phyloP scores from a whole-genome alignment of 805 yeast genomes.

The Yarrowia sp. region DNA sequence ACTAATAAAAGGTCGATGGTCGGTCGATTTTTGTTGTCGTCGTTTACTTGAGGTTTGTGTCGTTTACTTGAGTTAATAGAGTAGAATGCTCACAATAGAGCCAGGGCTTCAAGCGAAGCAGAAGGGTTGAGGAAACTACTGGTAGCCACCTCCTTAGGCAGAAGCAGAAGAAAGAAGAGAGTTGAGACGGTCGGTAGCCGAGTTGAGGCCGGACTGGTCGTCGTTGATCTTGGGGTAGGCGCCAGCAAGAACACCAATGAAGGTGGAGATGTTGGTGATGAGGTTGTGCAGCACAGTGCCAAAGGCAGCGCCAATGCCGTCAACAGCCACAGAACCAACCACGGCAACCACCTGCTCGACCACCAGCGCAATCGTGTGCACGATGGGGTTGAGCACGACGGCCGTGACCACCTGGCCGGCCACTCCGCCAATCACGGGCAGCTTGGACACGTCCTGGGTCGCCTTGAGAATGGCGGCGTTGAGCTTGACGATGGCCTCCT shows the following conservation, averaged over 20 bases:
- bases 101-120: constrained; percentile 9
- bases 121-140: background rate
- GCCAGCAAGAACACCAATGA: constrained; percentile 14
- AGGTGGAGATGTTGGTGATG: constrained; percentile 29
- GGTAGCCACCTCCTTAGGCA: background rate
- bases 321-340: constrained; percentile 5
- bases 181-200: constrained; percentile 10
- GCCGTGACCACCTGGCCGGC: constrained; percentile 34
- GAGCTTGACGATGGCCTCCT: constrained; percentile 21
- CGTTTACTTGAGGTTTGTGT: too few relatives aligned
- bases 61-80: background rate
- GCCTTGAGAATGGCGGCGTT: constrained; percentile 25
- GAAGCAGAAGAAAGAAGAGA: constrained; percentile 9
- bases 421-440: constrained; percentile 18
- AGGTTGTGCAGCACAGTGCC: constrained; percentile 32
- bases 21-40: constrained; percentile 15
- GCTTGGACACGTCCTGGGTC: constrained; percentile 5
- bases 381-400: constrained; percentile 29
- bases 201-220: constrained; percentile 18
- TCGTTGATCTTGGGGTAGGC: constrained; percentile 37
- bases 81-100: background rate
- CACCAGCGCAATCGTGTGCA: constrained; percentile 19
- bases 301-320: constrained; percentile 13
- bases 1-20: constrained; percentile 21
- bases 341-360: constrained; percentile 31